These are phyloP conservation scores for Mayamaea pseudoterrestris DNA, from an alignment of 108 stramenopile species.

Conservation along the genomic window DNA sequence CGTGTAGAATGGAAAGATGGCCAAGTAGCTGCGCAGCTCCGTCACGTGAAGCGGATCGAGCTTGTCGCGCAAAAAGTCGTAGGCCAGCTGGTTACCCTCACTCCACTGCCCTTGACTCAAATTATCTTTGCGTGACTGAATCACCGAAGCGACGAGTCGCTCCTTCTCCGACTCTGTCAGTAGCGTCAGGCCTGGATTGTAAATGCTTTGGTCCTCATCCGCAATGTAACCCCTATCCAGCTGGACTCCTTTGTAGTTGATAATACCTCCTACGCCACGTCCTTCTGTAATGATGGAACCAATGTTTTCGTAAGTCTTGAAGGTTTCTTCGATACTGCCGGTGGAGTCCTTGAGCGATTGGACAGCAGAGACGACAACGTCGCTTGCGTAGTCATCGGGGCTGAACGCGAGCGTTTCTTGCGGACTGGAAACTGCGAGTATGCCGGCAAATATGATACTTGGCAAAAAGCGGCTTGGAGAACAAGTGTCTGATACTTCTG, in stretches of 20 bases:
- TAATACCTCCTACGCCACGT: conserved; percentile 64
- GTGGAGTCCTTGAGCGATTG: conserved; percentile 21
- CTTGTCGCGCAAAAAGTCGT: conserved; percentile 38
- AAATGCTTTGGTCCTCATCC: conserved; percentile 78
- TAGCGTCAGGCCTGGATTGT: conserved; percentile 73
- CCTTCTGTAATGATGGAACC: conserved; percentile 78
- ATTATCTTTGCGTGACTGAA: conserved; percentile 37
- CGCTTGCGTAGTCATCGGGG: conserved; percentile 40
- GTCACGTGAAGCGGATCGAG: conserved; percentile 69
- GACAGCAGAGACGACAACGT: conserved; percentile 46
- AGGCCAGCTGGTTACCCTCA: conserved; percentile 55
- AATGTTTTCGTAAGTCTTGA: conserved; percentile 48
- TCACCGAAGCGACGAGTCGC: conserved; percentile 42
- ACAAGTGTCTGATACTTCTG: no score
- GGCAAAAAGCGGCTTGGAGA: no score
- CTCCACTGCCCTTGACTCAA: conserved; percentile 38
- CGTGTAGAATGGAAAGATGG: conserved; percentile 53
- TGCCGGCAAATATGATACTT: no score
- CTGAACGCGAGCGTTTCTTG: not conserved
- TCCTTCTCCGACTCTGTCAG: conserved; percentile 67
- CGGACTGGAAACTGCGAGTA: no score
- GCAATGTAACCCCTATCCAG: conserved; percentile 64
- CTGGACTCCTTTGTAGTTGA: conserved; percentile 60
- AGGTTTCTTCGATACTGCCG: conserved; percentile 40
- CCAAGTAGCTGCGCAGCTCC: conserved; percentile 56